Evolutionary conservation across 805 yeast genomes (phyloP).

Genomic region (Ogataea trehalophila): DNA sequence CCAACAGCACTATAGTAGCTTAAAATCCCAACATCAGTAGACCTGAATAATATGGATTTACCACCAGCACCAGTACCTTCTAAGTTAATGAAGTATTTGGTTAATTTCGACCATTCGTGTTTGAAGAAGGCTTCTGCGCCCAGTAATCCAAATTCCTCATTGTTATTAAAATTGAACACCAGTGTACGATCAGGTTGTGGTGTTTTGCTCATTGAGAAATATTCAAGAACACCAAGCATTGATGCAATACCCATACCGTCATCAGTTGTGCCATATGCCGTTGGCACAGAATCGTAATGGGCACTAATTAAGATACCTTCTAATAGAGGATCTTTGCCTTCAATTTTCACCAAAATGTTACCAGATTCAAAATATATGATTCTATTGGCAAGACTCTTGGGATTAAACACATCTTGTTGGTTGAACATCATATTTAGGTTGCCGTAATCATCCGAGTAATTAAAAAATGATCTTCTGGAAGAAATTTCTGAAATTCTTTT

Average conservation of each 20-base stretch:
- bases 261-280: conserved; percentile 84
- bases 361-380: conserved; percentile 78
- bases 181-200: conserved; percentile 65
- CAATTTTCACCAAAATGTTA: conserved; percentile 70
- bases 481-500: conserved; percentile 37
- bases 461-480: conserved; percentile 26
- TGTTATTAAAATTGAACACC: conserved; percentile 79
- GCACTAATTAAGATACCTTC: conserved; percentile 76
- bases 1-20: conserved; percentile 50
- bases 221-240: conserved; percentile 62
- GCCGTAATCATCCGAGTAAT: conserved; percentile 38
- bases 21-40: conserved; percentile 73
- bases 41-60: conserved; percentile 73
- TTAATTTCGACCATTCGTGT: conserved; percentile 66
- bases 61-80: conserved; percentile 96
- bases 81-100: conserved; percentile 66
- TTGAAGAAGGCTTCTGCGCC: conserved; percentile 73
- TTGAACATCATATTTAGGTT: conserved; percentile 38
- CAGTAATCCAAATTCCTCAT: conserved; percentile 82
- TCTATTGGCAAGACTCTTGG: conserved; percentile 36
- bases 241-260: conserved; percentile 89
- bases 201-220: conserved; percentile 31
- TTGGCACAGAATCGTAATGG: conserved; percentile 86
- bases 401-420: conserved; percentile 45
- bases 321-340: conserved; percentile 53